A percentile compares a stretch with the other conserved stretches of the same genome.
These are phyloP conservation scores for Auriscalpium vulgare DNA, from an alignment of 768 basidiomycete species.

Conservation along the genomic window DNA sequence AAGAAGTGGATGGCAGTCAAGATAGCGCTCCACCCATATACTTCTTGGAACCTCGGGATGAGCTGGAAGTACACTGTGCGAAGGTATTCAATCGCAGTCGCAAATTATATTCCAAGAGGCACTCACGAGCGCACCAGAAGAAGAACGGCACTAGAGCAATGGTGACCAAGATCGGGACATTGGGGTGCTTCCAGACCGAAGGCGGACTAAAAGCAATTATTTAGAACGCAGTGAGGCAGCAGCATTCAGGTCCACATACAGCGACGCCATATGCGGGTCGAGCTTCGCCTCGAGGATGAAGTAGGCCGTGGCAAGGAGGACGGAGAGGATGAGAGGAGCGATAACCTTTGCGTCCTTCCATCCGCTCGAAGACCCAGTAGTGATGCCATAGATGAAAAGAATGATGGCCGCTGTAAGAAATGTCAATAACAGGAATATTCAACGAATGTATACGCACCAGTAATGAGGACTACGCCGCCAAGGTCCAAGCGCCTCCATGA, in stretches of 20 bases:
- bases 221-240: not conserved
- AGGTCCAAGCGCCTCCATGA: constrained; percentile 25
- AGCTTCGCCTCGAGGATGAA: constrained; percentile 34
- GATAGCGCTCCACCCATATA: not conserved
- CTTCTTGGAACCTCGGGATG: not conserved
- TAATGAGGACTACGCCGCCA: constrained; percentile 26
- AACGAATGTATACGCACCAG: constrained; percentile 13
- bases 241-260: constrained; percentile 9
- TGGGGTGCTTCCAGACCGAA: constrained; percentile 28
- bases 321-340: constrained; percentile 35
- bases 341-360: constrained; percentile 34
- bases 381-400: constrained; percentile 28
- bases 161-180: constrained; percentile 30
- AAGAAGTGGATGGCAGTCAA: not conserved
- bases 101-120: no score
- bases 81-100: not conserved
- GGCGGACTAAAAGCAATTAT: constrained; percentile 19
- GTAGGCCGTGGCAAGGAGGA: constrained; percentile 30
- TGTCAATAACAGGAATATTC: no score
- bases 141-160: constrained; percentile 29
- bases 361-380: constrained; percentile 31
- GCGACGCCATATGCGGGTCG: constrained; percentile 25
- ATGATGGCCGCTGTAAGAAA: constrained; percentile 20
- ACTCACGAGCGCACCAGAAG: constrained; percentile 23
- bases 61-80: not conserved